These are phyloP conservation scores for Thalassia testudinum DNA, from an alignment of 116 monocot genomes.

Conservation along the genomic window DNA sequence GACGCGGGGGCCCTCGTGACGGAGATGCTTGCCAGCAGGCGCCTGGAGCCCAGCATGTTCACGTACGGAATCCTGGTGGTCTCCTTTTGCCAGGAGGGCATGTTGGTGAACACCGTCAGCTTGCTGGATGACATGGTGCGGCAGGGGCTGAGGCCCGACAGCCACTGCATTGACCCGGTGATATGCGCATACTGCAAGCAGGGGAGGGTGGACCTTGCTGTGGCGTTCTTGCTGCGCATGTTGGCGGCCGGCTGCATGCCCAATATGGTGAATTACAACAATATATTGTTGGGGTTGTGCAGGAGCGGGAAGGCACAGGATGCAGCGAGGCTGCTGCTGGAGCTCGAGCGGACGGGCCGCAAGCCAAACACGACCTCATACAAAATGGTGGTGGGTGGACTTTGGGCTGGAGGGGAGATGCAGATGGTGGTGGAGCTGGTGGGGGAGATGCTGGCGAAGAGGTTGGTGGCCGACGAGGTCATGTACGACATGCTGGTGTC, in stretches of 20 bases:
- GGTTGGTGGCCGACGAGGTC: conserved; percentile 42
- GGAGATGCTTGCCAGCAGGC: conserved; percentile 25
- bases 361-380: conserved; percentile 39
- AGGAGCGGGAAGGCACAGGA: conserved; percentile 37
- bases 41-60: conserved; percentile 15
- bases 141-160: conserved; percentile 36
- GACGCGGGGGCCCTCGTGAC: conserved; percentile 27
- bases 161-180: conserved; percentile 46
- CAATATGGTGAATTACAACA: conserved; percentile 62
- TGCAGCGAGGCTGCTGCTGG: conserved; percentile 29
- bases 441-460: conserved; percentile 37
- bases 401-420: conserved; percentile 40
- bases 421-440: conserved; percentile 32
- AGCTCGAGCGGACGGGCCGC: conserved; percentile 31
- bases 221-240: conserved; percentile 49
- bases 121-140: conserved; percentile 37
- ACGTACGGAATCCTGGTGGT: conserved; percentile 42
- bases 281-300: conserved; percentile 46
- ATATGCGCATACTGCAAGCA: conserved; percentile 45
- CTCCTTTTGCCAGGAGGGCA: conserved; percentile 38
- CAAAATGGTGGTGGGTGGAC: conserved; percentile 39
- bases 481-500: conserved; percentile 51
- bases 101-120: conserved; percentile 26
- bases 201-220: conserved; percentile 43
- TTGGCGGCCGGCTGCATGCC: conserved; percentile 33